Percentiles rank a stretch among this genome's conserved stretches.
phyloP scores from a whole-genome alignment of 164 flowering plant genomes.

The Taxillus chinensis region DNA sequence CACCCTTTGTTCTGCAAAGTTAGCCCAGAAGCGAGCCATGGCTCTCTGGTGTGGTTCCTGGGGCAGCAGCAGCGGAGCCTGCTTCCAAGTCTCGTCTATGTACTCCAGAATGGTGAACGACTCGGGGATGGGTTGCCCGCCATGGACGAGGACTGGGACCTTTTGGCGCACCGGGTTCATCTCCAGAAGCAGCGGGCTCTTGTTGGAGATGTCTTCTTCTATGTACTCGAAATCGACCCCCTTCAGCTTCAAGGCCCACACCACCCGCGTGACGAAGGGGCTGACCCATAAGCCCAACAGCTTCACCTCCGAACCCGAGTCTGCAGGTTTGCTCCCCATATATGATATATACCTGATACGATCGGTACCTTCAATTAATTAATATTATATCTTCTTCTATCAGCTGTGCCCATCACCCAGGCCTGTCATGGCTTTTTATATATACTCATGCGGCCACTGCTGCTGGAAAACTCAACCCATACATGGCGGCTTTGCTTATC shows the following conservation, averaged over 20 bases:
- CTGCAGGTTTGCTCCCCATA: too few relatives aligned
- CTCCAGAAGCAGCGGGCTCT: slow-evolving; percentile 19
- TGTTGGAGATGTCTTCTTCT: slow-evolving; percentile 26
- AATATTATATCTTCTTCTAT: too few relatives aligned
- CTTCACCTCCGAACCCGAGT: slow-evolving; percentile 13
- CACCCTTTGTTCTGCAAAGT: slow-evolving; percentile 22
- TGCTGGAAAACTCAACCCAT: too few relatives aligned
- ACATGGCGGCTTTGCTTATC: too few relatives aligned
- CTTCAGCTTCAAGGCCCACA: slow-evolving; percentile 30
- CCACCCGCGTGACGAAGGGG: slow-evolving; percentile 17
- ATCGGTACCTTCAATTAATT: too few relatives aligned
- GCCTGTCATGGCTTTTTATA: too few relatives aligned
- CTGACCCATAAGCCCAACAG: slow-evolving; percentile 24
- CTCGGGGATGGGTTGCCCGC: slow-evolving; percentile 13
- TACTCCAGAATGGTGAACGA: slow-evolving; percentile 23
- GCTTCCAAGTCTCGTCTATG: slow-evolving; percentile 26
- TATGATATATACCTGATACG: too few relatives aligned
- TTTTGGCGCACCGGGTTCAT: slow-evolving; percentile 22
- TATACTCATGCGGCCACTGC: too few relatives aligned
- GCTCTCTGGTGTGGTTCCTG: slow-evolving; percentile 27
- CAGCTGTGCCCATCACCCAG: too few relatives aligned
- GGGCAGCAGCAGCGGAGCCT: slow-evolving; percentile 20
- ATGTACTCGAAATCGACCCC: slow-evolving; percentile 23
- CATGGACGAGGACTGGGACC: slow-evolving; percentile 28
- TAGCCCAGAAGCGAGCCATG: slow-evolving; percentile 25